Conservation (phyloP, 768 basidiomycete species). For the Pleurotus sapidus region DNA sequence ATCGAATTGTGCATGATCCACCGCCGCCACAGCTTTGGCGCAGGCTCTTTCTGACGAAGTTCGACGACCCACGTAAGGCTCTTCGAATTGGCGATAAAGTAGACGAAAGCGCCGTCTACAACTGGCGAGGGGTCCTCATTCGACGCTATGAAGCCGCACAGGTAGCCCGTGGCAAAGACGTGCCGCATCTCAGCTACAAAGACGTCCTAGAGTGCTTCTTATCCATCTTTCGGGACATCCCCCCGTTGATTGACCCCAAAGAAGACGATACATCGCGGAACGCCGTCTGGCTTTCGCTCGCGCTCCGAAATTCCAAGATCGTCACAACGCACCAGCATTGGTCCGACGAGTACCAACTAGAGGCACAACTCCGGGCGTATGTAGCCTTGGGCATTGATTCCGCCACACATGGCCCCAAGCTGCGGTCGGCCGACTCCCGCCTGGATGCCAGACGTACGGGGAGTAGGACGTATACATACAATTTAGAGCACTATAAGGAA, state of each 20-base stretch:
- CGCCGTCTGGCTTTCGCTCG: constrained; percentile 41
- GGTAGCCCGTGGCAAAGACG: constrained; percentile 14
- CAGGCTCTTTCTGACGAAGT: constrained; percentile 56
- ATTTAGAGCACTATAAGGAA: constrained; percentile 54
- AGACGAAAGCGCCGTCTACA: background rate
- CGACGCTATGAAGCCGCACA: constrained; percentile 39
- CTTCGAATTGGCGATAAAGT: constrained; percentile 5
- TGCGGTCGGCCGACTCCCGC: constrained; percentile 15
- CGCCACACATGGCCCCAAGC: constrained; percentile 31
- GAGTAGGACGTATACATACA: constrained; percentile 61
- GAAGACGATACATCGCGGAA: constrained; percentile 33
- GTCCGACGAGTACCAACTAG: constrained; percentile 13
- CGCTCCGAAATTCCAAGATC: constrained; percentile 37
- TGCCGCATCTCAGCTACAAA: constrained; percentile 22
- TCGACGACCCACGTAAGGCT: constrained; percentile 62
- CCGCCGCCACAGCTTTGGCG: constrained; percentile 68
- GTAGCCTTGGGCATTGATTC: constrained; percentile 49
- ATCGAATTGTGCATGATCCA: constrained; percentile 44
- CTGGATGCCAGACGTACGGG: constrained; percentile 34
- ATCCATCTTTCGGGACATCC: constrained; percentile 33
- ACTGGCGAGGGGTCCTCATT: constrained; percentile 36
- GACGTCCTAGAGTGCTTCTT: constrained; percentile 38
- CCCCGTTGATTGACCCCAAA: constrained; percentile 19
- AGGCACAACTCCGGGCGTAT: constrained; percentile 33
- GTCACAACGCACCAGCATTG: constrained; percentile 1